Percentiles rank a stretch among this genome's conserved stretches.
Conservation (phyloP, 202 grass and related monocot species). For the Setaria viridis region DNA sequence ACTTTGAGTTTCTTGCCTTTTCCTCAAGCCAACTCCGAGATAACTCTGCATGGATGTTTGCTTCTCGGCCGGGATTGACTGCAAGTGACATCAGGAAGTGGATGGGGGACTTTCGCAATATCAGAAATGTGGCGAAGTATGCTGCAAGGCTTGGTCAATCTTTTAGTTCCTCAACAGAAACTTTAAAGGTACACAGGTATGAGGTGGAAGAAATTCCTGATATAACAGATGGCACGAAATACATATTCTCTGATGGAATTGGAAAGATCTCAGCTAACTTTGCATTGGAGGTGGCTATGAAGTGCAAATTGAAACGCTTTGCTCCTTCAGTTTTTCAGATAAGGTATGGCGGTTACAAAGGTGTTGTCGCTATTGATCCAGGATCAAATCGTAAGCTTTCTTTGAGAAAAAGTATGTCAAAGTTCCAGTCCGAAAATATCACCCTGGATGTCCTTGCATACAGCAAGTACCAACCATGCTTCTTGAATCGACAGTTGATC, state of each 20-base stretch:
- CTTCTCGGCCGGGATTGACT: slow-evolving; percentile 54
- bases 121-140: slow-evolving; percentile 97
- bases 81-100: slow-evolving; percentile 73
- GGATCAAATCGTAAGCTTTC: slow-evolving; percentile 77
- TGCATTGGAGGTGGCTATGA: slow-evolving; percentile 73
- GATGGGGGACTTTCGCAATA: slow-evolving; percentile 79
- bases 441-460: slow-evolving; percentile 91
- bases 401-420: slow-evolving; percentile 82
- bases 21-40: slow-evolving; percentile 96
- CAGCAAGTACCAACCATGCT: slow-evolving; percentile 88
- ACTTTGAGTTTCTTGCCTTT: slow-evolving; percentile 95
- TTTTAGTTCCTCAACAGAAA: slow-evolving; percentile 87
- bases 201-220: slow-evolving; percentile 81
- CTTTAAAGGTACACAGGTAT: slow-evolving; percentile 57
- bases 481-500: slow-evolving; percentile 84
- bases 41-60: slow-evolving; percentile 97
- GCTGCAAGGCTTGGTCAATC: slow-evolving; percentile 94
- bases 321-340: slow-evolving; percentile 92
- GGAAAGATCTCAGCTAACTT: slow-evolving; percentile 90
- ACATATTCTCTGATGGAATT: slow-evolving; percentile 93
- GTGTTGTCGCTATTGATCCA: slow-evolving; percentile 81
- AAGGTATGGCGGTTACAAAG: slow-evolving; percentile 92
- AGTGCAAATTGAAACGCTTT: slow-evolving; percentile 68
- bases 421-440: slow-evolving; percentile 78
- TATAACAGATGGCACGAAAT: slow-evolving; percentile 55